Evolutionary conservation across 2,329 filamentous ascomycete genomes (phyloP), one percentile per base, ranked within the genome.

Genomic region (Scolecobasidium constrictum): DNA sequence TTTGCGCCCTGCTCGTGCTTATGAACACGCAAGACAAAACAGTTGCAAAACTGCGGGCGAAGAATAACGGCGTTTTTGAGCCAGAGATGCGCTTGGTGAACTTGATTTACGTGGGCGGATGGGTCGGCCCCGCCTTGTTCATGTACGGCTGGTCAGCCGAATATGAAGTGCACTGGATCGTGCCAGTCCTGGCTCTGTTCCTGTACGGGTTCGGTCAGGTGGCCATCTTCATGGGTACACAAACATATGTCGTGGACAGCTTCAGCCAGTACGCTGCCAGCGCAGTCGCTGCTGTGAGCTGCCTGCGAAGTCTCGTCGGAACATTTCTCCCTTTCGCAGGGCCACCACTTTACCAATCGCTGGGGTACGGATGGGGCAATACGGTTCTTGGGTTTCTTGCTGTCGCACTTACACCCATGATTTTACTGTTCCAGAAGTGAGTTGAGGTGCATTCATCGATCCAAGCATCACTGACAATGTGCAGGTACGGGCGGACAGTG

Each of bases 61-160:
- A 46, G 35, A 53, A 53, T 38, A 41, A 43, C 18, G 52, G 50
- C 15, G 35, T 49, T 13, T 52, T 52, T 41, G 48, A 53, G 33
- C 51, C 51, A 22, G 52, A 55, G 40, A 52, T 52, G 21, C 39
- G 43, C 3, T 18, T 45, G 12, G 16, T 7, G 37, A 39, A 39
- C 13, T 15, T 41, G 3, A 39, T 45, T 6, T 45, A 16, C 16
- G 17, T 37, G 7, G 38, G 31, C n/a, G 16, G 13, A n/a, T 26
- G 49, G 42, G 48, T 55, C 9, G 46, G 50, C 1, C 22, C 51
- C 1, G 53, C 54, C 2, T 44, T 59, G 3, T 53, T 59, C 20
- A 46, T 51, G 37, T 59, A 59, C 43, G 56, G 53, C 22, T 59
- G 55, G 55, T 45, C 52, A 2, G 51, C 51, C 1, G 37, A 56